Conservation (phyloP, 2,329 filamentous ascomycete species). For the Alternaria rosae region DNA sequence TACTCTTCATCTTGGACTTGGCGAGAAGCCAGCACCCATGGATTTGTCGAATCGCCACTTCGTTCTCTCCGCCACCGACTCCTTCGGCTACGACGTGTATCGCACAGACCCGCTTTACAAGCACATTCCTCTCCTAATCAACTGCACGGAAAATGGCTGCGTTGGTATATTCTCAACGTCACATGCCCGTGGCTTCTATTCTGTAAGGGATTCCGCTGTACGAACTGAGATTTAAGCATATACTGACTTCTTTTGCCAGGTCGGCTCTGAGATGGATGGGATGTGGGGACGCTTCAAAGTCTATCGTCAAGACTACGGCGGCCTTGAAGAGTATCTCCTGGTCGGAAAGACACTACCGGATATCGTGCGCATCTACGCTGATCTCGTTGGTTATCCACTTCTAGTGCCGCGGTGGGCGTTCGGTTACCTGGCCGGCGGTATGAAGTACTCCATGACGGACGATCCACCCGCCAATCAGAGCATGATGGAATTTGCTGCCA, state of each 20-base stretch:
- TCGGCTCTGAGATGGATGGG: constrained; percentile 75
- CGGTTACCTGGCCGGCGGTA: constrained; percentile 74
- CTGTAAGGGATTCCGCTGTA: constrained; percentile 49
- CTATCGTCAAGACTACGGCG: constrained; percentile 75
- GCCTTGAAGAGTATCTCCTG: constrained; percentile 74
- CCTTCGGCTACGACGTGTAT: constrained; percentile 76
- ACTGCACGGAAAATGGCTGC: constrained; percentile 68
- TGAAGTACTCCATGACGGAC: constrained; percentile 67
- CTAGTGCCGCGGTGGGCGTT: constrained; percentile 76
- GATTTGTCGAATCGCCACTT: constrained; percentile 73
- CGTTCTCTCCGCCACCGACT: constrained; percentile 72
- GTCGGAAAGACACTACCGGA: constrained; percentile 71
- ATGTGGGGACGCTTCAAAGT: constrained; percentile 79
- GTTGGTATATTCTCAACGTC: constrained; percentile 73
- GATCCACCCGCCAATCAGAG: constrained; percentile 63
- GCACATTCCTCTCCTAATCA: constrained; percentile 76
- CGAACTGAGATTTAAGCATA: background rate
- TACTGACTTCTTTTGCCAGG: background rate
- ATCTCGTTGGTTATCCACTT: constrained; percentile 71
- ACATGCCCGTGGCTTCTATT: constrained; percentile 69
- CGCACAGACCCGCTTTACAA: constrained; percentile 77
- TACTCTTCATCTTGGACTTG: constrained; percentile 73
- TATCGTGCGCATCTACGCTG: constrained; percentile 70
- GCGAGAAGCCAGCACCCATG: constrained; percentile 77
- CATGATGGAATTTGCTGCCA: constrained; percentile 67